Evolutionary conservation across 1,284 basidiomycete species (phyloP).

Genomic region (Irpex sp.): DNA sequence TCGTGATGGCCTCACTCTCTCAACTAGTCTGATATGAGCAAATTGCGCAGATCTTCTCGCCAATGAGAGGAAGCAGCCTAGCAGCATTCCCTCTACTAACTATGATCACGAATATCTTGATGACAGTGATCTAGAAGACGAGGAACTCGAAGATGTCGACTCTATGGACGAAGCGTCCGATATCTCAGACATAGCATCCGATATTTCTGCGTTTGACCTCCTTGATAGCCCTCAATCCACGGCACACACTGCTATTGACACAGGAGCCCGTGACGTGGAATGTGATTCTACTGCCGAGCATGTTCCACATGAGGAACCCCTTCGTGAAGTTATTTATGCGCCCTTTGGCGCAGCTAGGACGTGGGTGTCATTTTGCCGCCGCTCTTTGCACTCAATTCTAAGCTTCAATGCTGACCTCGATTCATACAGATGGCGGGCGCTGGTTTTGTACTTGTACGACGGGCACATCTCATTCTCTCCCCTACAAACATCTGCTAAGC

Average conservation of each 20-base stretch:
- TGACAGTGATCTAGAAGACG: conserved; percentile 12
- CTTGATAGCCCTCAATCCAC: neutral
- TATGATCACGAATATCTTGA: conserved; percentile 7
- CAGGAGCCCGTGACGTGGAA: too few relatives aligned
- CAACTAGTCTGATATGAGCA: neutral
- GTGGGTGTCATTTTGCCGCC: neutral
- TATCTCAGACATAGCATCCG: neutral
- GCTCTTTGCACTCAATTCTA: neutral
- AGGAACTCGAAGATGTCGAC: conserved; percentile 2
- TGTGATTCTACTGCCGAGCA: too few relatives aligned
- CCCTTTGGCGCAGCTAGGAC: conserved; percentile 8
- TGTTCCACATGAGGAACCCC: too few relatives aligned
- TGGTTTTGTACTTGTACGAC: conserved; percentile 15
- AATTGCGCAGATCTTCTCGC: neutral
- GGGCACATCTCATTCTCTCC: conserved; percentile 13
- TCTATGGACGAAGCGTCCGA: neutral
- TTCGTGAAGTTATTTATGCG: neutral
- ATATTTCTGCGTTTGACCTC: neutral
- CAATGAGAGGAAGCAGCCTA: neutral
- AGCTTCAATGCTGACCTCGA: neutral
- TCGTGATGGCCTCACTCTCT: neutral
- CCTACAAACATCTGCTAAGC: neutral
- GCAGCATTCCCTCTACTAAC: neutral
- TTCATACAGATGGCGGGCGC: conserved; percentile 11
- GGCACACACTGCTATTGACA: too few relatives aligned